Base-by-base conservation (phyloP, 2,329 filamentous ascomycete genomes). In the Colletotrichum kahawae region DNA sequence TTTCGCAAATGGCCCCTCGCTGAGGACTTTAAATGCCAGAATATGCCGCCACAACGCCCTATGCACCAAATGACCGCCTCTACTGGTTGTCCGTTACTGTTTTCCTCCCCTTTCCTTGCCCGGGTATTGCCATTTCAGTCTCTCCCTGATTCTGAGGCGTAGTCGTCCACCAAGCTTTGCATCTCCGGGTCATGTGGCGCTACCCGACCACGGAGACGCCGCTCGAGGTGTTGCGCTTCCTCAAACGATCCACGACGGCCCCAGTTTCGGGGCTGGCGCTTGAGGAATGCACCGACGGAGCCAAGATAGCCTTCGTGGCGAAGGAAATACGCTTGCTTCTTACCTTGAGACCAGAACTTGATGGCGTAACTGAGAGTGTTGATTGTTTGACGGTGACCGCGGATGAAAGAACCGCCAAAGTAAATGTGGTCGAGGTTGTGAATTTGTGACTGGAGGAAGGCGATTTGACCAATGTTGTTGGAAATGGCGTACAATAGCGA, bases 381-480 rank as follows among this genome's bases (percentile, higher is more conserved):
- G 92, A 99, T 99, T 14, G 97, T 99, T 86, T 98, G 97, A 18
- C 94, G 92, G 84, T 99, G 97, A 54, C 97, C 97, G 56, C 97
- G 93, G 82, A 99, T 98, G 83, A 98, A 99, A 8, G 94, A 97
- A 29, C 97, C 97, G 27, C 97, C 97, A 84, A 99, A 99, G 87
- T 99, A 99, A 76, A 99, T 98, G 81, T 96, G 93, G 77, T 95
- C 94, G 31, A 98, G 88, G 60, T 93, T 91, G 85, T 99, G 96
- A 82, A 98, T 97, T 83, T 98, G 96, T 7, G 95, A 97, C 82
- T 98, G 97, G n/a, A 99, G 89, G 83, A 97, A 98, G 57, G 97
- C 95, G 79, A 99, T 98, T 86, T 99, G 97, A 18, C 97, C 97
- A 77, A 98, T 98, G 85, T 98, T 98, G 87, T 98, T 98, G 83